Percentiles rank a stretch among this genome's conserved stretches.
Conservation (phyloP, 352 stramenopile genomes). For the Pythium aphanidermatum region DNA sequence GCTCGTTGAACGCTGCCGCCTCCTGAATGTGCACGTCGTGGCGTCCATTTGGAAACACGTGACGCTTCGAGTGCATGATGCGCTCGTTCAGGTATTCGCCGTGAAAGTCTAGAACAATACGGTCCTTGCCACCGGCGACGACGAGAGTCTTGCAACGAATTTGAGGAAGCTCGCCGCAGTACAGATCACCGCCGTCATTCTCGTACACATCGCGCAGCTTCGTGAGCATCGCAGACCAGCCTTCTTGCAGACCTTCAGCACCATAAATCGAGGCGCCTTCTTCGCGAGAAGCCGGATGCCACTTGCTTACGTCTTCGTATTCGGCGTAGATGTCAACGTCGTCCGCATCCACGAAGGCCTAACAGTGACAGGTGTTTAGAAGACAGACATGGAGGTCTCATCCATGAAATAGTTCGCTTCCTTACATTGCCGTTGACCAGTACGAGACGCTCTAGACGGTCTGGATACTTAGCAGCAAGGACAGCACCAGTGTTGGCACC, state of each 20-base stretch:
- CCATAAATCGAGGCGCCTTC: conserved; percentile 51
- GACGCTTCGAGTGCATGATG: conserved; percentile 75
- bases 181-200: conserved; percentile 55
- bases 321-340: conserved; percentile 54
- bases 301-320: conserved; percentile 43
- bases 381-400: too few relatives aligned
- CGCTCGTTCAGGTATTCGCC: conserved; percentile 81
- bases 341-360: conserved; percentile 74
- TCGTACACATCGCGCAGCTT: conserved; percentile 43
- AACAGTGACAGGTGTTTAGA: too few relatives aligned
- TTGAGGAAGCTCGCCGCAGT: conserved; percentile 54
- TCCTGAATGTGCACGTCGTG: conserved; percentile 57
- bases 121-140: conserved; percentile 51
- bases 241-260: conserved; percentile 38
- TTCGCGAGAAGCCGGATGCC: conserved; percentile 41
- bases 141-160: conserved; percentile 85
- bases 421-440: conserved; percentile 78
- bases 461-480: conserved; percentile 57
- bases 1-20: conserved; percentile 42
- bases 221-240: conserved; percentile 56
- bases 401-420: too few relatives aligned
- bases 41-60: conserved; percentile 42
- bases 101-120: conserved; percentile 61
- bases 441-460: conserved; percentile 63
- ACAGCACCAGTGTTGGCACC: conserved; percentile 71